Base-by-base conservation (phyloP, 495 filamentous ascomycete species). In the Cryomyces antarcticus region DNA sequence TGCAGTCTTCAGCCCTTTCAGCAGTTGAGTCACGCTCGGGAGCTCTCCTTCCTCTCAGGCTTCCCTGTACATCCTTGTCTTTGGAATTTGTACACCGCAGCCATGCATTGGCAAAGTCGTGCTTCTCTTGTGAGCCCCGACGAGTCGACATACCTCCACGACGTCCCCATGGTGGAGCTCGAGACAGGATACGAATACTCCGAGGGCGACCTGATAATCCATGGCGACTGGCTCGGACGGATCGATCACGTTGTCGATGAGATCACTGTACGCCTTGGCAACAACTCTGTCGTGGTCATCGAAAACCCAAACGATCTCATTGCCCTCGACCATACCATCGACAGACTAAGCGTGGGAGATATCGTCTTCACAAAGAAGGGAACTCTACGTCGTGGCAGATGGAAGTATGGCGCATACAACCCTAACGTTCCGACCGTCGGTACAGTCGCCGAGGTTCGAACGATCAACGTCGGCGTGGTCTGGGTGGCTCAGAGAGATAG, bases 391-490 rank as follows among this genome's bases (percentile, higher is more conserved):
- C 50, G 59, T 41, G 69, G 69, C 0, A 50, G 57, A 30, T 73
- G 69, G 67, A 56, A 59, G 41, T 65, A 59, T 38, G 69, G 67
- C 2, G 54, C 59, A 36, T 74, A 69, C 44, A 55, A 66, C 45
- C 61, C 55, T 52, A 52, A 60, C 30, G 52, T 65, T 7, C 39
- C 48, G 5, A 58, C 66, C 3, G 50, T 54, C 12, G 72, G 63
- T 33, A 65, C 58, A n/a, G 65, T 78, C 4, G 60, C 75, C 17
- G 61, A 64, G 17, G 61, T 65, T 6, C 58, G 62, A 11, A 52
- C 62, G 5, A 44, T 58, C 31, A 44, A 47, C 10, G 40, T 73
- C 13, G 52, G 61, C 34, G 61, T 78, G 17, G 49, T 58, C 31
- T 78, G 74, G 74, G 43, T 73, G 9, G 33, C 12, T 13, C 33